Base-by-base conservation (phyloP, 495 filamentous ascomycete genomes). In the Podospora comata region DNA sequence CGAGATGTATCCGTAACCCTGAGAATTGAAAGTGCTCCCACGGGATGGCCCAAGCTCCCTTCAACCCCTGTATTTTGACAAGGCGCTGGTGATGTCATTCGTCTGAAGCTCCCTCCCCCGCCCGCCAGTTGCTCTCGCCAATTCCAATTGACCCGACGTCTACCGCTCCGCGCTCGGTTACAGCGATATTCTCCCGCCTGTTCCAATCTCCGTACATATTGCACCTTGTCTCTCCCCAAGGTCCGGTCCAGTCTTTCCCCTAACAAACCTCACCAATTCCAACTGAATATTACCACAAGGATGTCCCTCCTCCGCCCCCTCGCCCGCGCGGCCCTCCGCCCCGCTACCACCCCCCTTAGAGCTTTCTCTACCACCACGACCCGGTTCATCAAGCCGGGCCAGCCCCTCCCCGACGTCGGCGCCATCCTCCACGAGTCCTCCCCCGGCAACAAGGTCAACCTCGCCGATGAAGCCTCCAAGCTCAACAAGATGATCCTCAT, bases 381-480 rank as follows among this genome's bases (percentile, higher is more conserved):
- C 20, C 77, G 76, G 53, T 77, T 81, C 65, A 83, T 92, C 72
- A 78, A 85, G 66, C 81, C 84, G 59, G 88, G 88, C 68, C 90
- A 91, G 74, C 72, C 74, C 61, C 77, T 92, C 27, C 90, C 90
- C 32, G 77, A 84, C 73, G 74, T 90, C 54, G 39, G 39, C 39
- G 84, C 87, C 65, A 78, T 82, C 27, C 83, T 91, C 63, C 81
- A 85, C 70, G 90, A 92, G 78, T 79, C 76, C 75, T 85, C 83
- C 3, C 86, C 86, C 7, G 93, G 91, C 59, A 95, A 92, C 84
- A 93, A 92, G 79, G 88, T 97, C 74, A 95, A 91, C 76, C 84
- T 99, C 65, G 87, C 88, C 72, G 85, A 90, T 71, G 91, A 92
- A 78, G 84, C 96, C 70, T 79, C 79, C 67, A 81, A 75, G 30